These are phyloP conservation scores for Penicillium hordei DNA, from an alignment of 2,329 filamentous ascomycete species.

Conservation along the genomic window DNA sequence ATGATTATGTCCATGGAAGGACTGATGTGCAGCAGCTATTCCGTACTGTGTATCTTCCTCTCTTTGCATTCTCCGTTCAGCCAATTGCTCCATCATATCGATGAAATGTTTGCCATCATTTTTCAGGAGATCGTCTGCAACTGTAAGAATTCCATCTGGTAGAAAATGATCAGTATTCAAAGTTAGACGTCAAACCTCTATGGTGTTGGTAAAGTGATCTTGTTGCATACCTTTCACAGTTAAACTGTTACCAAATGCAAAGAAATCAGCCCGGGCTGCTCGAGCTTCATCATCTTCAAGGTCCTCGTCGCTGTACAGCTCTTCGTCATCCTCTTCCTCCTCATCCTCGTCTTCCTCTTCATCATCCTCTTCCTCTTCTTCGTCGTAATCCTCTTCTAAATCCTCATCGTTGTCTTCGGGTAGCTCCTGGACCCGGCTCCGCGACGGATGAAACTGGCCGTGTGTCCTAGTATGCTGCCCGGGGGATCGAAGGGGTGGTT, in stretches of 20 bases:
- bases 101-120: slow-evolving; percentile 99
- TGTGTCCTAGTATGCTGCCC: slow-evolving; percentile 58
- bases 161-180: slow-evolving; percentile 38
- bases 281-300: slow-evolving; percentile 63
- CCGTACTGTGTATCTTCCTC: slow-evolving; percentile 83
- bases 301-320: slow-evolving; percentile 65
- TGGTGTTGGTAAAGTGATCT: slow-evolving; percentile 10
- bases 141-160: slow-evolving; percentile 89
- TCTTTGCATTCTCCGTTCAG: slow-evolving; percentile 93
- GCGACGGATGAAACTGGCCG: slow-evolving; percentile 64
- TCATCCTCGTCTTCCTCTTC: slow-evolving; percentile 56
- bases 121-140: slow-evolving; percentile 96
- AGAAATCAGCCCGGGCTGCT: slow-evolving; percentile 73
- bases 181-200: slow-evolving; percentile 37
- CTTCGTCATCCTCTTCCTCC: slow-evolving; percentile 69
- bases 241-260: slow-evolving; percentile 95
- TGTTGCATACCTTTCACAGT: slow-evolving; percentile 75
- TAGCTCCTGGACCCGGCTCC: slow-evolving; percentile 66
- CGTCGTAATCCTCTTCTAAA: slow-evolving; percentile 54
- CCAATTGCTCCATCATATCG: slow-evolving; percentile 99
- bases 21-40: slow-evolving; percentile 58
- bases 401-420: slow-evolving; percentile 58
- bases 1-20: slow-evolving; percentile 70
- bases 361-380: slow-evolving; percentile 49
- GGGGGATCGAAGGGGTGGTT: slow-evolving; percentile 56